These are phyloP conservation scores for Neurospora sp. DNA, from an alignment of 495 filamentous ascomycete species.

Conservation along the genomic window DNA sequence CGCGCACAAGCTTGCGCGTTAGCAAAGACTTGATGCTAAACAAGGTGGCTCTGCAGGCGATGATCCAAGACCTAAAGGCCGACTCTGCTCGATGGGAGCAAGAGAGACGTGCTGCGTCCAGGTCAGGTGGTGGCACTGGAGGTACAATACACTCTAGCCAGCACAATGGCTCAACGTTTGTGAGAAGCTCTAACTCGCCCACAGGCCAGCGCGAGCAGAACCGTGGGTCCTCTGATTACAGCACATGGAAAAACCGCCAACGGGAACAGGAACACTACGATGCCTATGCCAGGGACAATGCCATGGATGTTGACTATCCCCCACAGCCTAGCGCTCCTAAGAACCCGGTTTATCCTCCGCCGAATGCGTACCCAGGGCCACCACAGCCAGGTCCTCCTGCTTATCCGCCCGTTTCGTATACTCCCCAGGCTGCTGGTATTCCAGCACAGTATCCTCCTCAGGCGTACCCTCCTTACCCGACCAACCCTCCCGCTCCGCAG, in stretches of 20 bases:
- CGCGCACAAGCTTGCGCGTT: constrained; percentile 8
- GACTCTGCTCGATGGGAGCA: constrained; percentile 75
- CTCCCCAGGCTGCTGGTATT: constrained; percentile 7
- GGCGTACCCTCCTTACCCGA: constrained; percentile 10
- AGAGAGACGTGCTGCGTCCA: constrained; percentile 45
- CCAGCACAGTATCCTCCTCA: constrained; percentile 12
- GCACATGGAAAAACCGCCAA: constrained; percentile 21
- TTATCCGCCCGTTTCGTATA: constrained; percentile 15
- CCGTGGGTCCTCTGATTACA: constrained; percentile 22
- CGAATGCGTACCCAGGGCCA: constrained; percentile 10
- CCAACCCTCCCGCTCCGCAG: constrained; percentile 13
- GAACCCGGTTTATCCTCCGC: constrained; percentile 3
- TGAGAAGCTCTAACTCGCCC: constrained; percentile 50
- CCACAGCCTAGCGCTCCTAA: constrained; percentile 4
- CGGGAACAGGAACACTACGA: constrained; percentile 12
- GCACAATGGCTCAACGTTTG: constrained; percentile 35
- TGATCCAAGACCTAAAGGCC: constrained; percentile 77
- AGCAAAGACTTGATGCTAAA: constrained; percentile 1
- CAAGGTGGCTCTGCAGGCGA: constrained; percentile 46
- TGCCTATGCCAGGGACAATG: constrained; percentile 7
- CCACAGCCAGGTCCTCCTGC: constrained; percentile 4
- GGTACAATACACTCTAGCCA: constrained; percentile 48
- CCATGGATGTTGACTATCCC: constrained; percentile 23
- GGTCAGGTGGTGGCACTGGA: constrained; percentile 39
- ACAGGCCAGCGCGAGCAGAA: constrained; percentile 31